Evolutionary conservation across 2,329 filamentous ascomycete genomes (phyloP).

Genomic region (Ramularia endophylla): DNA sequence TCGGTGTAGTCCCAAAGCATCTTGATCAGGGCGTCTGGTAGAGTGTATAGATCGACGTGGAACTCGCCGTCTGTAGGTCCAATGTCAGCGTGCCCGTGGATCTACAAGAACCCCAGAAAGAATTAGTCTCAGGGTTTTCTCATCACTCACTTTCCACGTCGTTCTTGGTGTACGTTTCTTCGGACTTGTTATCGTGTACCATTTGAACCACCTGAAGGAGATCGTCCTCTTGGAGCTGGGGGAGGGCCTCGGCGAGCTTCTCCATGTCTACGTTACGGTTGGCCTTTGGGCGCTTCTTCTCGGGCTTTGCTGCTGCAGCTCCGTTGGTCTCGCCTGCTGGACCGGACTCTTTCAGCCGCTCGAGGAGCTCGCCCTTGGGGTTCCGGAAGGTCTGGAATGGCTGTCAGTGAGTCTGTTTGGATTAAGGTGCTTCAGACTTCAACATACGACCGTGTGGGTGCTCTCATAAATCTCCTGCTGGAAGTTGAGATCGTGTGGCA

Average conservation of each 20-base stretch:
- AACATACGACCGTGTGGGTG: slow-evolving; percentile 64
- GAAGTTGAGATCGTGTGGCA: slow-evolving; percentile 92
- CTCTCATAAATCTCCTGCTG: slow-evolving; percentile 72
- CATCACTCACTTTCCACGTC: slow-evolving; percentile 71
- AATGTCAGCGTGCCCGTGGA: slow-evolving; percentile 8
- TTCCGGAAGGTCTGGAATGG: slow-evolving; percentile 70
- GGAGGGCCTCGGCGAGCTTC: slow-evolving; percentile 87
- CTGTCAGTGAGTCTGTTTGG: slow-evolving; percentile 1
- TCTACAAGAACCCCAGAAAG: slow-evolving; percentile 18
- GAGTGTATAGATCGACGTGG: slow-evolving; percentile 96
- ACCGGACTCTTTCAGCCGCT: slow-evolving; percentile 74
- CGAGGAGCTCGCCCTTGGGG: slow-evolving; percentile 78
- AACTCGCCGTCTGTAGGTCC: slow-evolving; percentile 74
- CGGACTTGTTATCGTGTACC: slow-evolving; percentile 93
- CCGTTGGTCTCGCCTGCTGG: slow-evolving; percentile 58
- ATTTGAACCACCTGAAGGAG: slow-evolving; percentile 92
- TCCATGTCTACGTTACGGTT: slow-evolving; percentile 71
- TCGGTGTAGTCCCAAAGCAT: slow-evolving; percentile 87
- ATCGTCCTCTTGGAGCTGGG: slow-evolving; percentile 88
- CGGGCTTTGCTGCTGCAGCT: slow-evolving; percentile 49
- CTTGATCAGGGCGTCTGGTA: slow-evolving; percentile 82
- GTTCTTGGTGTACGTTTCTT: slow-evolving; percentile 94
- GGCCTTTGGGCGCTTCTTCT: slow-evolving; percentile 66
- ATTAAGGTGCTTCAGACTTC: neutral
- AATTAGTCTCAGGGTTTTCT: slow-evolving; percentile 3